Evolutionary conservation across 345 rosid genomes (phyloP), one percentile per base, ranked within the genome.

Genomic region (Rhizophora mangle): DNA sequence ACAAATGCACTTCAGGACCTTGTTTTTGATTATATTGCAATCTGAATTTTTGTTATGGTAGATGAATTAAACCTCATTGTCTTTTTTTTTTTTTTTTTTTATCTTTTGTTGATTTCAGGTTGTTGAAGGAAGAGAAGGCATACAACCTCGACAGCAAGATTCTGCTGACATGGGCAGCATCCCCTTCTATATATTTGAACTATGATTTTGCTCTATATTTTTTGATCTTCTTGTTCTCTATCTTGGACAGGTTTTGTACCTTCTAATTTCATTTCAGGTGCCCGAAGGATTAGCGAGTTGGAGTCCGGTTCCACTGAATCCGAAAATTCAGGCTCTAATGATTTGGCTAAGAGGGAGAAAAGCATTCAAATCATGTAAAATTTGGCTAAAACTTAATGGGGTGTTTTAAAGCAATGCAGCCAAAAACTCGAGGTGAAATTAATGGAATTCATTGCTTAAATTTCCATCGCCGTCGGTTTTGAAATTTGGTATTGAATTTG

Each of bases 301-400:
- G 72, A 74, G 36, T 16, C n/a, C 63, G 64, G 49, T 55, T 69
- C 72, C 13, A 31, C 2, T 65, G 57, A 60, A 60, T 27, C 72
- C 64, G 58, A 62, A 22, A 74, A 65, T 51, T 67, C 68, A 27
- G 74, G 76, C 24, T 69, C 43, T 73, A 69, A 56, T 75, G 67
- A 74, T 68, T 49, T 63, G 53, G 55, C 67, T 62, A 80, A 62
- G 29, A 79, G 58, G 46, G 84, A 91, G 57, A 84, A 90, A 74
- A 75, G 79, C 67, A 63, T 84, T 76, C 78, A 63, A 67, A 83
- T 86, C 54, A 85, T 77, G 84, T 84, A 81, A 57, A 84, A 82
- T 75, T 85, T 94, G 82, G 87, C 96, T 31, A 87, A 83, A 87
- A 85, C 88, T 69, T 7, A 86, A 70, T 89, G 91, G 97, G 88